Percentiles rank a stretch among this genome's conserved stretches.
Evolutionary conservation across 371 early-diverging fungal species (phyloP).

Genomic region (Apophysomyces variabilis): DNA sequence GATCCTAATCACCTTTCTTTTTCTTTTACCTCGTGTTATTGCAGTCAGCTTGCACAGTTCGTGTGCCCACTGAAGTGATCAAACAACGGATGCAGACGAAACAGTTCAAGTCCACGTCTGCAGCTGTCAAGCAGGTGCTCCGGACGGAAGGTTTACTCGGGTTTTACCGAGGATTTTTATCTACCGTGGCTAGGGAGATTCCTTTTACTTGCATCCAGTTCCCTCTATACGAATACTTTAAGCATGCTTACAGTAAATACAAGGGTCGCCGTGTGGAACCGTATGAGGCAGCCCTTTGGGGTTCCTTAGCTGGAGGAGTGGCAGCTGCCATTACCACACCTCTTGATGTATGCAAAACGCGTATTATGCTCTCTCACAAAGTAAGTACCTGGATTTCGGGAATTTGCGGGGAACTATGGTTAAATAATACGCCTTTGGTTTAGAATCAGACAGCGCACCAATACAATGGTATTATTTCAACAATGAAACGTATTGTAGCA

Average conservation of each 20-base stretch:
- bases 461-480: constrained; percentile 74
- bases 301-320: constrained; percentile 88
- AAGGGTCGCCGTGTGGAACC: constrained; percentile 64
- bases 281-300: constrained; percentile 88
- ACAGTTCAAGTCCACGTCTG: constrained; percentile 68
- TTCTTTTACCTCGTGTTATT: background rate
- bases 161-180: constrained; percentile 91
- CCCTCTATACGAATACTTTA: constrained; percentile 92
- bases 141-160: constrained; percentile 80
- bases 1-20: background rate
- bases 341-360: constrained; percentile 92
- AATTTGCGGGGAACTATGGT: too few relatives aligned
- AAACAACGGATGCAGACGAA: constrained; percentile 95
- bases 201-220: constrained; percentile 97
- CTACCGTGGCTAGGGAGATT: constrained; percentile 90
- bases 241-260: constrained; percentile 54
- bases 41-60: constrained; percentile 88
- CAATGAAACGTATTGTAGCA: constrained; percentile 72
- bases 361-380: constrained; percentile 85
- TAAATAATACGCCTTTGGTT: background rate
- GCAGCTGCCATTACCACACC: constrained; percentile 94
- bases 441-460: constrained; percentile 32
- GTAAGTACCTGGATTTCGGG: constrained; percentile 21
- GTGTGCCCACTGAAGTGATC: constrained; percentile 95
- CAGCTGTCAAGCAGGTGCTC: constrained; percentile 66